A percentile compares a stretch with the other conserved stretches of the same genome.
Evolutionary conservation across 371 early-diverging fungal species (phyloP).

Genomic region (Chytridiales sp.): DNA sequence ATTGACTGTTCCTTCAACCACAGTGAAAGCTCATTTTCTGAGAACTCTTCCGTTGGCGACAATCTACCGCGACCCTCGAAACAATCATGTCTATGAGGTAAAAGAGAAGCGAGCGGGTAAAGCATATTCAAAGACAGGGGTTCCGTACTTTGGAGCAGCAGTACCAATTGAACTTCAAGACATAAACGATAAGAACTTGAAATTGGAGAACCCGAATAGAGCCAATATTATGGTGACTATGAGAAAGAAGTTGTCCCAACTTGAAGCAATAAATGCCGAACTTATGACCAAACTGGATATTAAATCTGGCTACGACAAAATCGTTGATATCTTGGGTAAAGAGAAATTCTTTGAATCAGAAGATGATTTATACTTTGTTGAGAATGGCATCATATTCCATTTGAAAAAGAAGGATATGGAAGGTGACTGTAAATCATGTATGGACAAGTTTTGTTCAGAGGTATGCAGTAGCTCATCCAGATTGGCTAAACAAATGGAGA

Average conservation of each 20-base stretch:
- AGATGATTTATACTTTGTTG: slow-evolving; percentile 12
- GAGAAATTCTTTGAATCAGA: slow-evolving; percentile 12
- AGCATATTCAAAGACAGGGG: neutral
- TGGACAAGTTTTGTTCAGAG: too few relatives aligned
- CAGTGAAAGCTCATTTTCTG: neutral
- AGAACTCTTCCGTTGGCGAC: neutral
- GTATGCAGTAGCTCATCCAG: neutral
- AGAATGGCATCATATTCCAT: neutral
- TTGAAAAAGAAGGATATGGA: slow-evolving; percentile 1
- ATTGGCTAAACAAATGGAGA: slow-evolving; percentile 1
- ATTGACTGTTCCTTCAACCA: slow-evolving; percentile 4
- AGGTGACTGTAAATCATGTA: too few relatives aligned
- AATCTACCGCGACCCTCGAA: slow-evolving; percentile 6
- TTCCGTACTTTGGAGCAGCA: neutral
- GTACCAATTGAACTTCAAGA: neutral
- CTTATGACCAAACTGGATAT: slow-evolving; percentile 9
- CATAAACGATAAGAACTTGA: too few relatives aligned
- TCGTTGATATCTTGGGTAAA: slow-evolving; percentile 10
- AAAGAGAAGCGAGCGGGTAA: neutral
- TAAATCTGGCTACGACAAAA: slow-evolving; percentile 15
- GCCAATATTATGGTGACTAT: neutral
- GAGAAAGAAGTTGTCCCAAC: neutral
- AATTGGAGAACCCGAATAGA: slow-evolving; percentile 11
- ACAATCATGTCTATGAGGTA: slow-evolving; percentile 8
- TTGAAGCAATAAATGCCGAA: slow-evolving; percentile 6